Evolutionary conservation across 1,139 yeast species (phyloP).

Genomic region (Keqinozyma sinolaborantium): DNA sequence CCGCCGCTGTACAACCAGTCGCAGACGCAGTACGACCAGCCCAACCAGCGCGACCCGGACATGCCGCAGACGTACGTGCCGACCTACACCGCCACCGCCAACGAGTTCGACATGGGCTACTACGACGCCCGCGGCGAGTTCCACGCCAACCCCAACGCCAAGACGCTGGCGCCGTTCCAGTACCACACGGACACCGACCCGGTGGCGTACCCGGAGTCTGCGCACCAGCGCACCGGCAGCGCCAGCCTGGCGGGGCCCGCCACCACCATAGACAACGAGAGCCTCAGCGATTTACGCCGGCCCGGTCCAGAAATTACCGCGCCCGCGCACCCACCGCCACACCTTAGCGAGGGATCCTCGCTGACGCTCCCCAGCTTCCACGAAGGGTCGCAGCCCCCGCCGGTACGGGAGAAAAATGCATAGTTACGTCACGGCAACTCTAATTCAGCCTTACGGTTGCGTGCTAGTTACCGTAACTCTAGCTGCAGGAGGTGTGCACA

Average conservation of each 20-base stretch:
- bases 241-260: constrained; percentile 11
- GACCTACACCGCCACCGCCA: constrained; percentile 60
- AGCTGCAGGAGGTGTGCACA: no score
- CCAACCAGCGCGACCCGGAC: constrained; percentile 31
- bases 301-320: no score
- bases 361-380: neutral
- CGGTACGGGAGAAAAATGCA: neutral
- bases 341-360: neutral
- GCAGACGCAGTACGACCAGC: constrained; percentile 55
- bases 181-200: constrained; percentile 5
- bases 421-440: no score
- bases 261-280: constrained; percentile 5
- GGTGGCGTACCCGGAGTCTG: constrained; percentile 14
- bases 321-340: constrained; percentile 6
- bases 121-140: constrained; percentile 69
- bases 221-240: constrained; percentile 16
- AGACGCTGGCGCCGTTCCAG: constrained; percentile 11
- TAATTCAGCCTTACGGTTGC: no score
- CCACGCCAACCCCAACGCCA: constrained; percentile 33
- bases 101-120: constrained; percentile 74
- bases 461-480: no score
- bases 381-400: neutral
- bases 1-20: constrained; percentile 85
- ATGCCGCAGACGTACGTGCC: constrained; percentile 52
- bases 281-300: constrained; percentile 9